A percentile compares a stretch with the other conserved stretches of the same genome.
Conservation (phyloP, 2,329 filamentous ascomycete genomes). For the Anthostomella pinea region DNA sequence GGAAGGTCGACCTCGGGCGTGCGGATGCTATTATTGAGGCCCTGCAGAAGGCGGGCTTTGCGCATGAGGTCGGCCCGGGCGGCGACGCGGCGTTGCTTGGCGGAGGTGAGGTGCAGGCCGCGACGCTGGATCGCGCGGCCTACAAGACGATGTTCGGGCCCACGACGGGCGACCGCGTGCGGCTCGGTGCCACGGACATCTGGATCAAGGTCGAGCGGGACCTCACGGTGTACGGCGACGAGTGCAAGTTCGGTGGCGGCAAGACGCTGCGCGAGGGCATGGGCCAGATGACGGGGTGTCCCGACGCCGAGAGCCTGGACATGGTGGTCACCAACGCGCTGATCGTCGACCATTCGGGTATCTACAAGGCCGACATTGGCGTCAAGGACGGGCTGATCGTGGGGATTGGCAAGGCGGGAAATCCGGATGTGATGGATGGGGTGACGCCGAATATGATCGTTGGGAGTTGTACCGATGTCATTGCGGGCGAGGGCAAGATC, state of each 20-base stretch:
- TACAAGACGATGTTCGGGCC: conserved; percentile 92
- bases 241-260: conserved; percentile 92
- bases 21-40: conserved; percentile 64
- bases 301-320: conserved; percentile 72
- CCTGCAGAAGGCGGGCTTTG: conserved; percentile 71
- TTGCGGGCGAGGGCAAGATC: conserved; percentile 87
- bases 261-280: conserved; percentile 94
- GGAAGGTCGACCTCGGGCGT: conserved; percentile 63
- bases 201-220: conserved; percentile 92
- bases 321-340: conserved; percentile 86
- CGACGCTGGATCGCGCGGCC: conserved; percentile 70
- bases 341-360: conserved; percentile 86
- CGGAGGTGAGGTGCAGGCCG: conserved; percentile 59
- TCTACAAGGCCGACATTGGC: conserved; percentile 95
- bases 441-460: conserved; percentile 77
- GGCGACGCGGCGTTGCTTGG: conserved; percentile 47
- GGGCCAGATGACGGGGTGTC: conserved; percentile 81
- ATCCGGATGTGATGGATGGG: conserved; percentile 95
- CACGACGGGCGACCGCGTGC: conserved; percentile 81
- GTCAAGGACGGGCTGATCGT: conserved; percentile 84
- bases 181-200: conserved; percentile 78
- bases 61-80: conserved; percentile 68
- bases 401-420: conserved; percentile 90
- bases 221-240: conserved; percentile 80
- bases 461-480: conserved; percentile 85